These are phyloP conservation scores for Nitzschia inconspicua DNA, from an alignment of 108 stramenopile genomes.

Conservation along the genomic window DNA sequence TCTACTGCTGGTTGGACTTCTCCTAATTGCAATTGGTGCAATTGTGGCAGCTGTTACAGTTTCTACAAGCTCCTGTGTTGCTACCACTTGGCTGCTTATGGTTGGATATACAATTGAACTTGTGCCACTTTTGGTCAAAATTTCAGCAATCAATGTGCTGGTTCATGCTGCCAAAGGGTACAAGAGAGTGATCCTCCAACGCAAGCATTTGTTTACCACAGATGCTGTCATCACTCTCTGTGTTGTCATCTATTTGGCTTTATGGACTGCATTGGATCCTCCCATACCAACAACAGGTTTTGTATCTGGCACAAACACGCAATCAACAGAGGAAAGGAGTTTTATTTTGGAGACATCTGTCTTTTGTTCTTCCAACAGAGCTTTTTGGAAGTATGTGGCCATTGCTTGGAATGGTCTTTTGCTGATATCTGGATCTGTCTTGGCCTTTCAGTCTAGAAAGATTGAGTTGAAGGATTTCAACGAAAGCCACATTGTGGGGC, in stretches of 20 bases:
- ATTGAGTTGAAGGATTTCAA: slow-evolving; percentile 31
- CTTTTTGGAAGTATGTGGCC: background rate
- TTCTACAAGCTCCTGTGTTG: slow-evolving; percentile 12
- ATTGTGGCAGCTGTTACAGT: slow-evolving; percentile 13
- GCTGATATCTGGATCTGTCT: slow-evolving; percentile 17
- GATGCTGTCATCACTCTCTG: slow-evolving; percentile 4
- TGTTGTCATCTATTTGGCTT: slow-evolving; percentile 22
- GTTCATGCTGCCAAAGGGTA: slow-evolving; percentile 13
- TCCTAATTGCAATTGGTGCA: slow-evolving; percentile 28
- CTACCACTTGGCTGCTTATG: slow-evolving; percentile 28
- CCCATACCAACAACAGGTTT: background rate
- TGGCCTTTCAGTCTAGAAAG: slow-evolving; percentile 16
- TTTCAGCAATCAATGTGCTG: slow-evolving; percentile 31
- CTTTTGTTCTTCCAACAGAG: slow-evolving; percentile 10
- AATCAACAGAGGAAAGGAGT: slow-evolving; percentile 6
- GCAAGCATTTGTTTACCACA: slow-evolving; percentile 13
- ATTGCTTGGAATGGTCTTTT: slow-evolving; percentile 12
- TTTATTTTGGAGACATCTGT: background rate
- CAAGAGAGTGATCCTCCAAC: slow-evolving; percentile 24
- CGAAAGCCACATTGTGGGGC: slow-evolving; percentile 14
- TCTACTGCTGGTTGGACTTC: slow-evolving; percentile 22
- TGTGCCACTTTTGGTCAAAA: slow-evolving; percentile 40
- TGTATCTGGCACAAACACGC: background rate
- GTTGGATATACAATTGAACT: slow-evolving; percentile 37
- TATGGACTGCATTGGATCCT: slow-evolving; percentile 29